Conservation (phyloP, 163 green algal genomes). For the Prototheca cutis region DNA sequence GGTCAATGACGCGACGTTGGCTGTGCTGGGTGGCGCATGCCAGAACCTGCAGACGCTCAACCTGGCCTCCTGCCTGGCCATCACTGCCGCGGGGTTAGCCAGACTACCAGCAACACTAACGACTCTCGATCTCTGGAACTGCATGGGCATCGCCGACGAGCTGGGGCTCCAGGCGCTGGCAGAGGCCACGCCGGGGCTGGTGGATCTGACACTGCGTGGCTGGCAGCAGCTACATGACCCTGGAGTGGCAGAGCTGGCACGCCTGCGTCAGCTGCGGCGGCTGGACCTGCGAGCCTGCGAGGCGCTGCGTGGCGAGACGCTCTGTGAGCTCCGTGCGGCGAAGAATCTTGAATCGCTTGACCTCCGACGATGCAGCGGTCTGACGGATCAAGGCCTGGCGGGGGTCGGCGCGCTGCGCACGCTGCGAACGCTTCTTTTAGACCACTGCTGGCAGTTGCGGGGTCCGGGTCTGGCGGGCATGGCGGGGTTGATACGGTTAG, state of each 20-base stretch:
- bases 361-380: conserved; percentile 23
- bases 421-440: conserved; percentile 25
- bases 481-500: conserved; percentile 3
- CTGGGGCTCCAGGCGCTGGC: conserved; percentile 14
- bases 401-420: conserved; percentile 11
- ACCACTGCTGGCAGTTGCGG: conserved; percentile 44
- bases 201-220: conserved; percentile 32
- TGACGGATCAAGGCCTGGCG: conserved; percentile 26
- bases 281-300: conserved; percentile 44
- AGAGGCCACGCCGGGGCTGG: conserved; percentile 6
- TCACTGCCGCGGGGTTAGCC: no score
- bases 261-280: conserved; percentile 14
- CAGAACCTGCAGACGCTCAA: not conserved
- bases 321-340: not conserved
- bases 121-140: conserved; percentile 31
- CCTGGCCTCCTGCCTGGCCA: not conserved
- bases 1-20: conserved; percentile 2
- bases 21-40: not conserved
- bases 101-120: conserved; percentile 12
- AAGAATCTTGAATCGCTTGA: conserved; percentile 1
- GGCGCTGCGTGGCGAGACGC: conserved; percentile 19
- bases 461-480: conserved; percentile 20
- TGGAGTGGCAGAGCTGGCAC: conserved; percentile 10
- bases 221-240: conserved; percentile 37
- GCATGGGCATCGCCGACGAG: conserved; percentile 31